phyloP scores from a whole-genome alignment of 2,329 filamentous ascomycete species.

The Aspergillus pseudoviridinutans region DNA sequence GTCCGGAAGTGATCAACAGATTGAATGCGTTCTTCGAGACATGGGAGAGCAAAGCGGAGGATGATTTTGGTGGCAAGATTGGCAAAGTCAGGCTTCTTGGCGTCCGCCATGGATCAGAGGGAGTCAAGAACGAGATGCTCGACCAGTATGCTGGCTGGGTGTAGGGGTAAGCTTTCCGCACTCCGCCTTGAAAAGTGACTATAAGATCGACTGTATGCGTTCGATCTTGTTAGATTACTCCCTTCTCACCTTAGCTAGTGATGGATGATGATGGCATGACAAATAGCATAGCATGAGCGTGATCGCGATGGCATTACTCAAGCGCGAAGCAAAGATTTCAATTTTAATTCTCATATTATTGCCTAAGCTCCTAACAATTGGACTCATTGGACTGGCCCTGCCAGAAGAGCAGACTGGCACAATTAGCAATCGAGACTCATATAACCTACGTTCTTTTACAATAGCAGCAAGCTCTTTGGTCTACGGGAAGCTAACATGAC shows the following conservation, averaged over 20 bases:
- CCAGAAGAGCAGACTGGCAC: background rate
- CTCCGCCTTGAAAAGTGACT: background rate
- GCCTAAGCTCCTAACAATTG: background rate
- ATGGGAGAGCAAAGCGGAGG: constrained; percentile 56
- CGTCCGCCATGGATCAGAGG: constrained; percentile 45
- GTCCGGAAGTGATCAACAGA: constrained; percentile 56
- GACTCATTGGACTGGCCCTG: background rate
- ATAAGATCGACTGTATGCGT: background rate
- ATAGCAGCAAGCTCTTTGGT: background rate
- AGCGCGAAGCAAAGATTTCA: background rate
- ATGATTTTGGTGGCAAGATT: constrained; percentile 44
- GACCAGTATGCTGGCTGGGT: constrained; percentile 39
- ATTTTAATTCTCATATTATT: background rate
- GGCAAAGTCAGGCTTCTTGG: constrained; percentile 43
- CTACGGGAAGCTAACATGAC: background rate
- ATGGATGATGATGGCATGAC: background rate
- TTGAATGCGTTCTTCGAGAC: constrained; percentile 60
- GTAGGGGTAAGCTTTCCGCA: constrained; percentile 5
- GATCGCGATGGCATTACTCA: background rate
- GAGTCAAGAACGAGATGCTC: constrained; percentile 38
- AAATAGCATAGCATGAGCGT: background rate
- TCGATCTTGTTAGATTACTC: background rate
- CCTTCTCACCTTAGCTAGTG: background rate
- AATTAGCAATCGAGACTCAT: background rate
- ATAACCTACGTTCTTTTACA: background rate